phyloP scores from a whole-genome alignment of 495 filamentous ascomycete species.

The Penicillium angulare region DNA sequence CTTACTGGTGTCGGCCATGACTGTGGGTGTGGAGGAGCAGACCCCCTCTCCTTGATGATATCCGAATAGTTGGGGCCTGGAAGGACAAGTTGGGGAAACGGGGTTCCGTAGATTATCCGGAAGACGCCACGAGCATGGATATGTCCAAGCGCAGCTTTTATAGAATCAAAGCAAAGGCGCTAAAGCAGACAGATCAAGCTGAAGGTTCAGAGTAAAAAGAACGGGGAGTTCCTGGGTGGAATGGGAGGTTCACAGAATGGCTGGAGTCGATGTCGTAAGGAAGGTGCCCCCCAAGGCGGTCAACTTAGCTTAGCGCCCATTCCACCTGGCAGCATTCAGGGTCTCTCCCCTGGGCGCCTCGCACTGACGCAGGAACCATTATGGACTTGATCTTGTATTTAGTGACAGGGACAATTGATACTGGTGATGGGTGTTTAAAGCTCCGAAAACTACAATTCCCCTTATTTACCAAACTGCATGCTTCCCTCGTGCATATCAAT shows the following conservation, averaged over 20 bases:
- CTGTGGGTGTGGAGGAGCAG: slow-evolving; percentile 33
- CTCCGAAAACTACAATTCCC: too few species aligned
- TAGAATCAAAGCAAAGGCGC: background rate
- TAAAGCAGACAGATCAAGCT: slow-evolving; percentile 3
- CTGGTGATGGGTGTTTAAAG: background rate
- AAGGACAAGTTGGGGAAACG: slow-evolving; percentile 15
- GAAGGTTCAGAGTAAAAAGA: slow-evolving; percentile 7
- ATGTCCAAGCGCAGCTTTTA: slow-evolving; percentile 24
- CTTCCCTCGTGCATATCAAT: too few species aligned
- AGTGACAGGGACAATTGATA: background rate
- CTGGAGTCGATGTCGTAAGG: slow-evolving; percentile 27
- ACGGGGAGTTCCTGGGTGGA: slow-evolving; percentile 4
- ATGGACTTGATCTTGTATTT: too few species aligned
- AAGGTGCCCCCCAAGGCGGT: slow-evolving; percentile 24
- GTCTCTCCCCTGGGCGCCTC: too few species aligned
- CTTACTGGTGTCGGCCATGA: slow-evolving; percentile 44
- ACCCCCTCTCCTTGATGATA: slow-evolving; percentile 28
- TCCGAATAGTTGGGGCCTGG: slow-evolving; percentile 21
- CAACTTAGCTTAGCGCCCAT: slow-evolving; percentile 27
- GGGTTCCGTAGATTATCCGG: slow-evolving; percentile 23
- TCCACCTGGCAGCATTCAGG: slow-evolving; percentile 11
- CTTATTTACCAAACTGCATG: too few species aligned
- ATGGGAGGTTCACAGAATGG: slow-evolving; percentile 19
- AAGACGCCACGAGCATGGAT: slow-evolving; percentile 34
- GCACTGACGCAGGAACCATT: background rate